Evolutionary conservation across 805 yeast genomes (phyloP), one percentile per base, ranked within the genome.

Genomic region (Wickerhamomyces subpelliculosus): DNA sequence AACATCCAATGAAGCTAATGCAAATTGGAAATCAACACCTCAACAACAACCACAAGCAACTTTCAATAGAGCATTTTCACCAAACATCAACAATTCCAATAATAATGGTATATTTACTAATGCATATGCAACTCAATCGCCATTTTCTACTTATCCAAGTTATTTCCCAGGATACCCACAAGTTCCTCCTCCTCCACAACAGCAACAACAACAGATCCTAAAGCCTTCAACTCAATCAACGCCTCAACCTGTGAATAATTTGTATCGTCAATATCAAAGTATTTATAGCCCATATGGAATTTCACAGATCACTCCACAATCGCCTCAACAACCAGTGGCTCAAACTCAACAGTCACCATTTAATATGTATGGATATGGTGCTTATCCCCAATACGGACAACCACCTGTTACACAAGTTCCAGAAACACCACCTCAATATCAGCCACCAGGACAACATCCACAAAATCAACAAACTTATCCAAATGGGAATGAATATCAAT

Each of bases 341-440:
- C 48, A 44, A 28, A 40, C 43, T 16, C 47, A 41, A 8, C 39
- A 36, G 20, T 46, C 39, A 11, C 52, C 39, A 18, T 34, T 38
- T 12, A n/a, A 19, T 19, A 25, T 25, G 27, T 29, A 18, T 16
- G 13, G 10, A 4, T 29, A 29, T 19, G 32, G 16, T 18, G 32
- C 12, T 4, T 29, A 29, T 19, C 32, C n/a, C 10, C 22, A 19
- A 26, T 26, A 32, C 14, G 17, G 4, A 21, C 26, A 28, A 12
- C 16, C 10, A 9, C 21, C 17, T n/a, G n/a, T n/a, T n/a, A n/a
- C n/a, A n/a, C 27, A 25, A 25, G 16, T 8, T 7, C 32, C 29
- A 6, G 19, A 12, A 8, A 16, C 29, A 8, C 19, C 29, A 16
- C 14, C 14, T 25, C 27, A 25, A n/a, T 25, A 13, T n/a, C n/a